phyloP scores from a whole-genome alignment of 371 early-diverging fungal genomes.

The Actinomortierella ambigua region DNA sequence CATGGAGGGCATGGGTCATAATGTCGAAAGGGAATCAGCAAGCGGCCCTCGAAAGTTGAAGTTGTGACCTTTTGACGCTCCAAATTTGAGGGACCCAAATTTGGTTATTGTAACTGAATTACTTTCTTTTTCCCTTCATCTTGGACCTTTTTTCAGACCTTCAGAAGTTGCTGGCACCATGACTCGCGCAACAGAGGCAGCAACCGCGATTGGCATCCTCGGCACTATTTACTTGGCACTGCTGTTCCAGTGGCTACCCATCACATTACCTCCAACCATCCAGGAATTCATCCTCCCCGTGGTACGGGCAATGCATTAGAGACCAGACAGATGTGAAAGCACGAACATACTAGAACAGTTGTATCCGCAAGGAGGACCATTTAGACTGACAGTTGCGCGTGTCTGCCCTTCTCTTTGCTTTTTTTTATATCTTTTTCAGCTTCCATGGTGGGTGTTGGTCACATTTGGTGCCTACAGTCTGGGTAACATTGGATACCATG shows the following conservation, averaged over 20 bases:
- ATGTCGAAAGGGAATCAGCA: too few relatives aligned
- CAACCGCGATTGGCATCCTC: constrained; percentile 51
- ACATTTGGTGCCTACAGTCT: constrained; percentile 87
- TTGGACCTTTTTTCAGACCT: not conserved
- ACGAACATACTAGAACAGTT: not conserved
- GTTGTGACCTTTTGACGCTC: too few relatives aligned
- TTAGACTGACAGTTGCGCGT: not conserved
- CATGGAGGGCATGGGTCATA: too few relatives aligned
- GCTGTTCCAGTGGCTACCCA: constrained; percentile 59
- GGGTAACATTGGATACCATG: constrained; percentile 81
- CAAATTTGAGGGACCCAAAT: too few relatives aligned
- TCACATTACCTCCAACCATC: constrained; percentile 55
- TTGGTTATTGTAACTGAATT: too few relatives aligned
- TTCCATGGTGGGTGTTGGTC: constrained; percentile 86
- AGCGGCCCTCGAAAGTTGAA: too few relatives aligned
- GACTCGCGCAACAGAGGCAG: constrained; percentile 70
- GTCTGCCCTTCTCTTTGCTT: not conserved
- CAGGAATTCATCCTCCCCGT: constrained; percentile 66
- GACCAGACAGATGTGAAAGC: too few relatives aligned
- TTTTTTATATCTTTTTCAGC: constrained; percentile 43
- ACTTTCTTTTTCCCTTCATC: too few relatives aligned
- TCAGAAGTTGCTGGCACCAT: constrained; percentile 39
- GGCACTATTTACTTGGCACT: constrained; percentile 52
- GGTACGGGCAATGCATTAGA: constrained; percentile 39
- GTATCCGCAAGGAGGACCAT: not conserved